Evolutionary conservation across 2,329 filamentous ascomycete species (phyloP).

Genomic region (Taxawa tesnikishii): DNA sequence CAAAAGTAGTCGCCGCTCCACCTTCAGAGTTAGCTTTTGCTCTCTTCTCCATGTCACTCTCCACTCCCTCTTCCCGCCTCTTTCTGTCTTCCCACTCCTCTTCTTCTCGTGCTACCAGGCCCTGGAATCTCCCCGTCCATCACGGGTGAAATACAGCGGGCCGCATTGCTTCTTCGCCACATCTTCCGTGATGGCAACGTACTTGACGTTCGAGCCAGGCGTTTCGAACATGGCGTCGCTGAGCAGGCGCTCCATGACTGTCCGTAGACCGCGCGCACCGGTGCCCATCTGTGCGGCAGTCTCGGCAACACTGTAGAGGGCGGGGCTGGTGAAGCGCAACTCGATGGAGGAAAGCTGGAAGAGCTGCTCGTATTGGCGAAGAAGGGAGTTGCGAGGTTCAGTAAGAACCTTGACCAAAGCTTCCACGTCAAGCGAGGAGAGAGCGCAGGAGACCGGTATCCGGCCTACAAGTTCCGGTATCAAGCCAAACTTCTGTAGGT

Average conservation of each 20-base stretch:
- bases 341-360: conserved; percentile 70
- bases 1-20: conserved; percentile 25
- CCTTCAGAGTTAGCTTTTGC: conserved; percentile 16
- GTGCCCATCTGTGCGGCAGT: conserved; percentile 58
- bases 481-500: conserved; percentile 52
- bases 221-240: conserved; percentile 35
- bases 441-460: conserved; percentile 76
- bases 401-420: conserved; percentile 77
- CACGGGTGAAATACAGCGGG: conserved; percentile 30
- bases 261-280: conserved; percentile 42
- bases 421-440: conserved; percentile 59
- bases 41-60: conserved; percentile 14
- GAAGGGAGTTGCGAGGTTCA: conserved; percentile 77
- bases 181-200: conserved; percentile 32
- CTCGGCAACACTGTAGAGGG: conserved; percentile 69
- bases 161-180: conserved; percentile 29
- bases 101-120: conserved; percentile 29
- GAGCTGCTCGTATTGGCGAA: conserved; percentile 78
- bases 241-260: conserved; percentile 35
- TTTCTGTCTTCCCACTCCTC: conserved; percentile 31
- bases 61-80: conserved; percentile 14
- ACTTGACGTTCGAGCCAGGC: conserved; percentile 31
- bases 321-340: conserved; percentile 69
- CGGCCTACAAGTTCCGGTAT: conserved; percentile 95
- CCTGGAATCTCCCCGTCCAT: conserved; percentile 25